Evolutionary conservation across 345 rosid genomes (phyloP), one percentile per base, ranked within the genome.

Genomic region (Linum lewisii): DNA sequence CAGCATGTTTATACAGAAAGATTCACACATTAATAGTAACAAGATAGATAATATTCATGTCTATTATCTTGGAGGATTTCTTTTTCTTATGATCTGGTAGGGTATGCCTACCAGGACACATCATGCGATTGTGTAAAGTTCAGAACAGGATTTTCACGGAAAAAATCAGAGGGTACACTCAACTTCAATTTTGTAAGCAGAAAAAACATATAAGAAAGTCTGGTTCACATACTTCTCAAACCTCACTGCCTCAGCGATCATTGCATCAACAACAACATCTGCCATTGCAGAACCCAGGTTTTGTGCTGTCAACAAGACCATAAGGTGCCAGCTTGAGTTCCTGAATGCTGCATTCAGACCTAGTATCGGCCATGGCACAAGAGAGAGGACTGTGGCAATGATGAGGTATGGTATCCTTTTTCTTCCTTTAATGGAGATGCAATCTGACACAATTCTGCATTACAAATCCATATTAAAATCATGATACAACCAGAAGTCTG

Each of bases 271-370:
- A 63, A 93, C 97, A 68, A 87, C 97, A 82, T 93, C 97, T 23
- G 96, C 95, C 95, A 89, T 87, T 9, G 97, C 99, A 6, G 96
- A 84, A 54, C 97, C 99, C 7, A 93, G 74, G 67, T 93, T 93
- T 69, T 93, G 99, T 44, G 84, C 54, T 16, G 97, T 93, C 81
- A 93, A 77, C 37, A 89, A 62, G 69, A 80, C 65, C 58, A 68
- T 80, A 60, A 89, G 81, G 69, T 81, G 80, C 64, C 80, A 66
- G 22, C 63, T 79, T 51, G 97, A 87, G 74, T 71, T 84, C 73
- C 92, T 80, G 18, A 77, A 57, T 54, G 68, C 47, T 24, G 72
- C 72, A 73, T 78, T 70, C 47, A 85, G 72, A 58, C 95, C 92
- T 29, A 89, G 79, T 81, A 89, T 51, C 56, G 87, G 73, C 99